These are phyloP conservation scores for Primulina tabacum DNA, from an alignment of 257 asterid species.

Conservation along the genomic window DNA sequence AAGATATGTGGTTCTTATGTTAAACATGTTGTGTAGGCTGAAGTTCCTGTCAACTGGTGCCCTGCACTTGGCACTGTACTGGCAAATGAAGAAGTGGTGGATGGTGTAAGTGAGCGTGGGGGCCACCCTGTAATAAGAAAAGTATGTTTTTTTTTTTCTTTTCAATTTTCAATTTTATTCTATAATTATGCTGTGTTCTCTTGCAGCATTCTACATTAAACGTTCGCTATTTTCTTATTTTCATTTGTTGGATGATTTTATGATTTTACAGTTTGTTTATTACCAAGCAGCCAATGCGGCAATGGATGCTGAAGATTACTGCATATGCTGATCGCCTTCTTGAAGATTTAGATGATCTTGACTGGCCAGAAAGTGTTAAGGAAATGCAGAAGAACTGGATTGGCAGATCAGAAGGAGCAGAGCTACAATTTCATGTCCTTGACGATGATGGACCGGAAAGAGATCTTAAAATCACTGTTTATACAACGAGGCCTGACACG, in stretches of 20 bases:
- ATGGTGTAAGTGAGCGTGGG: slow-evolving; percentile 98
- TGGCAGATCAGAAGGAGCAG: slow-evolving; percentile 97
- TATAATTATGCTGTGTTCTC: slow-evolving; percentile 1
- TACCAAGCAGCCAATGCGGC: slow-evolving; percentile 99
- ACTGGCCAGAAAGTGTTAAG: slow-evolving; percentile 98
- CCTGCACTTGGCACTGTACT: slow-evolving; percentile 99
- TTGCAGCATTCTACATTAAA: slow-evolving; percentile 1
- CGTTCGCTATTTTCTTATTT: slow-evolving; percentile 38
- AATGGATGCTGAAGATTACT: slow-evolving; percentile 99
- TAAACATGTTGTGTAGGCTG: slow-evolving; percentile 56
- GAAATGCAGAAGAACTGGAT: slow-evolving; percentile 99
- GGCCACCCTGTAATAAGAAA: slow-evolving; percentile 96
- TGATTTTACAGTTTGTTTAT: slow-evolving; percentile 97
- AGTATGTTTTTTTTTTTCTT: slow-evolving; percentile 39
- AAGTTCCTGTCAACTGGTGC: slow-evolving; percentile 99
- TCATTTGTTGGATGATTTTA: slow-evolving; percentile 64
- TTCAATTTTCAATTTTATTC: neutral
- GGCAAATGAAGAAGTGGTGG: slow-evolving; percentile 97
- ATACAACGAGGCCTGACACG: slow-evolving; percentile 96
- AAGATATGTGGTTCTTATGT: slow-evolving; percentile 20
- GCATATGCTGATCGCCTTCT: slow-evolving; percentile 98
- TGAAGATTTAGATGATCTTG: slow-evolving; percentile 89
- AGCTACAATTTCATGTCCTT: slow-evolving; percentile 60
- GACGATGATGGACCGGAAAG: slow-evolving; percentile 44
- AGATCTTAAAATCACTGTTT: slow-evolving; percentile 59